Evolutionary conservation across 805 yeast species (phyloP).

Genomic region (Saturnispora saitoi): DNA sequence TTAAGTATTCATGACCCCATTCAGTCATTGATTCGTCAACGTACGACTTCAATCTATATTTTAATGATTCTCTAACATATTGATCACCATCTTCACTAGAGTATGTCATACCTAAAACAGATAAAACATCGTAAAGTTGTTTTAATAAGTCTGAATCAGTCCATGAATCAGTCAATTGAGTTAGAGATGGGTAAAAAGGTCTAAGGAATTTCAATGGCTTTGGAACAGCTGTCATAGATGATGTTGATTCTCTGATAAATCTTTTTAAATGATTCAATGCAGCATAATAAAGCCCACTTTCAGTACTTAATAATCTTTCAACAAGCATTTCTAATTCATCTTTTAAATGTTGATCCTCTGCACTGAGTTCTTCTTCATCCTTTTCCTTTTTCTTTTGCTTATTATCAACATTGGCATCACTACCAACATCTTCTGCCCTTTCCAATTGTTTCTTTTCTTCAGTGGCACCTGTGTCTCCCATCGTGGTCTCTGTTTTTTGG

Average conservation of each 20-base stretch:
- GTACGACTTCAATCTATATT: conserved; percentile 54
- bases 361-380: conserved; percentile 76
- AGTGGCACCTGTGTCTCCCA: background rate
- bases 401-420: conserved; percentile 3
- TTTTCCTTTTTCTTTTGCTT: conserved; percentile 14
- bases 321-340: conserved; percentile 81
- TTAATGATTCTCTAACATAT: conserved; percentile 61
- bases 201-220: conserved; percentile 93
- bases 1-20: conserved; percentile 98
- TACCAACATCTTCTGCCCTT: conserved; percentile 3
- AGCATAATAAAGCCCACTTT: conserved; percentile 42
- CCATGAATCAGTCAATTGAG: conserved; percentile 64
- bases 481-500: conserved; percentile 1
- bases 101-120: conserved; percentile 92
- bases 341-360: conserved; percentile 85
- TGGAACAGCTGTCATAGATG: conserved; percentile 99
- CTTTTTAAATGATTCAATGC: conserved; percentile 66
- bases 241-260: conserved; percentile 83
- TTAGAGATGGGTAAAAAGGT: conserved; percentile 71
- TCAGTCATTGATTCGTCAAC: conserved; percentile 50
- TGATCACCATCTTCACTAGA: conserved; percentile 54
- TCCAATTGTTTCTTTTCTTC: background rate
- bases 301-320: conserved; percentile 58
- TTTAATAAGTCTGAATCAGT: conserved; percentile 30
- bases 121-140: conserved; percentile 76